Percentiles rank a stretch among this genome's conserved stretches.
phyloP scores from a whole-genome alignment of 2,329 filamentous ascomycete genomes.

The Fusarium domesticum region DNA sequence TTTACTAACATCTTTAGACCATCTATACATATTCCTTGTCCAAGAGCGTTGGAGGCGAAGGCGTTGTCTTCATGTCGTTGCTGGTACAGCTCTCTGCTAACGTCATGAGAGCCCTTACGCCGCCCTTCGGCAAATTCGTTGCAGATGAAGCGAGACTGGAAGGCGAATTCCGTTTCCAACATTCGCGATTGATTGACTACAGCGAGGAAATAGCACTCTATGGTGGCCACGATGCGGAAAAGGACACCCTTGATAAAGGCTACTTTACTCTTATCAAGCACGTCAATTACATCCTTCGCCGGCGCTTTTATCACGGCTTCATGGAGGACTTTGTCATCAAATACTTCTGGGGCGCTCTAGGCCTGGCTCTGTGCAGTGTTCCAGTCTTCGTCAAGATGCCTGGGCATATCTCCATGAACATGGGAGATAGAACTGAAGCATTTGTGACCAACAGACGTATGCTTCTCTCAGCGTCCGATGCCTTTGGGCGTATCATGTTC shows the following conservation, averaged over 20 bases:
- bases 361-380: slow-evolving; percentile 85
- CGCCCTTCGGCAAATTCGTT: slow-evolving; percentile 95
- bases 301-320: slow-evolving; percentile 94
- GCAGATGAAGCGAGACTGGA: slow-evolving; percentile 93
- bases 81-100: slow-evolving; percentile 90
- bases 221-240: slow-evolving; percentile 87
- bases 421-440: slow-evolving; percentile 69
- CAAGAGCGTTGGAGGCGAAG: slow-evolving; percentile 92
- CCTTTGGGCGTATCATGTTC: slow-evolving; percentile 95
- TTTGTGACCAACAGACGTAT: slow-evolving; percentile 95
- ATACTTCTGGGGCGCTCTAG: slow-evolving; percentile 96
- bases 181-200: slow-evolving; percentile 92
- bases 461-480: slow-evolving; percentile 89
- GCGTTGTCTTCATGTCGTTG: slow-evolving; percentile 90
- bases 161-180: slow-evolving; percentile 94
- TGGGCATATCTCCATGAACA: slow-evolving; percentile 59
- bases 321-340: slow-evolving; percentile 99
- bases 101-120: slow-evolving; percentile 90
- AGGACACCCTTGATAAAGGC: slow-evolving; percentile 93
- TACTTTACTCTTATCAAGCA: slow-evolving; percentile 99
- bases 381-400: slow-evolving; percentile 95
- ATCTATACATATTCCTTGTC: slow-evolving; percentile 96
- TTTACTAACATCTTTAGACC: slow-evolving; percentile 43
- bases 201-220: slow-evolving; percentile 94
- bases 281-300: slow-evolving; percentile 89